These are phyloP conservation scores for Gossypium armourianum DNA, from an alignment of 441 rosid species.

Conservation along the genomic window DNA sequence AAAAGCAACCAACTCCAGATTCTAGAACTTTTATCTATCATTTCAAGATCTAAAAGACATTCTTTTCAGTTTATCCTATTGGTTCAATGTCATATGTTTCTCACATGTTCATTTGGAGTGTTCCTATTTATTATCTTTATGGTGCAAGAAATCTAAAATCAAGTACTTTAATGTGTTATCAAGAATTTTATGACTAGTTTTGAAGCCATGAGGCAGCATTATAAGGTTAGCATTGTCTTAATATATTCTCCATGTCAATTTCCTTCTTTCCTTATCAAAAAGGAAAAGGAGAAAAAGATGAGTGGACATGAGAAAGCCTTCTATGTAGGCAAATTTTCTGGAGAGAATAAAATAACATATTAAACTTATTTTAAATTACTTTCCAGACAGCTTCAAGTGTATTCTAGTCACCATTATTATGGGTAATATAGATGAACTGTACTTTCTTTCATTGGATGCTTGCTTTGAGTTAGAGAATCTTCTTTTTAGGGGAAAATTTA, in stretches of 20 bases:
- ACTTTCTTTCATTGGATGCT: background rate
- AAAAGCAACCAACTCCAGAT: background rate
- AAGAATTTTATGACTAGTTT: background rate
- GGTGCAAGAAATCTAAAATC: conserved; percentile 14
- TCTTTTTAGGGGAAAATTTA: background rate
- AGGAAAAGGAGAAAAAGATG: conserved; percentile 3
- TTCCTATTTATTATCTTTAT: background rate
- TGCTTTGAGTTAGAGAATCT: background rate
- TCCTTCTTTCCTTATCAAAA: background rate
- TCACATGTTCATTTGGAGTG: background rate
- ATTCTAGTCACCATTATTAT: background rate
- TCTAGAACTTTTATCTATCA: background rate
- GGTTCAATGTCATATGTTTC: background rate
- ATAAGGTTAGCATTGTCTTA: conserved; percentile 8
- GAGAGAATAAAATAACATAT: background rate
- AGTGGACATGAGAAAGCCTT: background rate
- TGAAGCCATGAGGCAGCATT: background rate
- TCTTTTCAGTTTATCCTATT: background rate
- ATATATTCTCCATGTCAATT: background rate
- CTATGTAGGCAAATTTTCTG: background rate
- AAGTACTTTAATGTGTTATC: background rate
- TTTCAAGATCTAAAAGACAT: background rate
- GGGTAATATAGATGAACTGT: background rate
- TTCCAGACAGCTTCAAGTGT: background rate
- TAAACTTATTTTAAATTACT: background rate